Conservation (phyloP, 345 rosid species). For the Salix purpurea region DNA sequence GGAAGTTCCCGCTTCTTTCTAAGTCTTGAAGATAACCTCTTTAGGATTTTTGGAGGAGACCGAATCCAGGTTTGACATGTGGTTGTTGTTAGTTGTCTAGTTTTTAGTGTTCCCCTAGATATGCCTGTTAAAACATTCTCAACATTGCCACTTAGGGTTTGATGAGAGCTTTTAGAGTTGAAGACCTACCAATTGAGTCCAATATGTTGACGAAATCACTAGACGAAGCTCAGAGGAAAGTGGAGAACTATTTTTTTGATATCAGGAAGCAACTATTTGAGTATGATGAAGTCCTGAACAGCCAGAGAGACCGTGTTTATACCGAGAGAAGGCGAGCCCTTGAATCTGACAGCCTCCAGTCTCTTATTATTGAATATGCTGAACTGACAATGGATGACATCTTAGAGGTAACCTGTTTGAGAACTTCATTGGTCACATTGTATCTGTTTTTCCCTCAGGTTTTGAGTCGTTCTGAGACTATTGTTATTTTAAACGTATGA, state of each 20-base stretch:
- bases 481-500: background rate
- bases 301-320: constrained; percentile 97
- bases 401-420: constrained; percentile 57
- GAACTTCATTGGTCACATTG: background rate
- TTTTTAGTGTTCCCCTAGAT: constrained; percentile 2
- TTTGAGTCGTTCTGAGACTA: constrained; percentile 2
- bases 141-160: constrained; percentile 56
- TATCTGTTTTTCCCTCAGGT: background rate
- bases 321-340: constrained; percentile 95
- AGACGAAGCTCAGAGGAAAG: constrained; percentile 97
- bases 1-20: constrained; percentile 96
- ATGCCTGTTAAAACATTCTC: constrained; percentile 9
- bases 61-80: constrained; percentile 72
- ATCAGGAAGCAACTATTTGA: constrained; percentile 89
- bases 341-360: constrained; percentile 70
- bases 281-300: constrained; percentile 90
- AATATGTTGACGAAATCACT: constrained; percentile 91
- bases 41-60: constrained; percentile 88
- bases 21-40: constrained; percentile 97
- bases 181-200: constrained; percentile 93
- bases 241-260: constrained; percentile 91
- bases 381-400: constrained; percentile 97
- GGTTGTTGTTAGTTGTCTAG: constrained; percentile 3
- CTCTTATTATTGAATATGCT: constrained; percentile 90
- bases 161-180: constrained; percentile 95